phyloP scores from a whole-genome alignment of 2,329 filamentous ascomycete genomes.

The Pseudogymnoascus sp. region DNA sequence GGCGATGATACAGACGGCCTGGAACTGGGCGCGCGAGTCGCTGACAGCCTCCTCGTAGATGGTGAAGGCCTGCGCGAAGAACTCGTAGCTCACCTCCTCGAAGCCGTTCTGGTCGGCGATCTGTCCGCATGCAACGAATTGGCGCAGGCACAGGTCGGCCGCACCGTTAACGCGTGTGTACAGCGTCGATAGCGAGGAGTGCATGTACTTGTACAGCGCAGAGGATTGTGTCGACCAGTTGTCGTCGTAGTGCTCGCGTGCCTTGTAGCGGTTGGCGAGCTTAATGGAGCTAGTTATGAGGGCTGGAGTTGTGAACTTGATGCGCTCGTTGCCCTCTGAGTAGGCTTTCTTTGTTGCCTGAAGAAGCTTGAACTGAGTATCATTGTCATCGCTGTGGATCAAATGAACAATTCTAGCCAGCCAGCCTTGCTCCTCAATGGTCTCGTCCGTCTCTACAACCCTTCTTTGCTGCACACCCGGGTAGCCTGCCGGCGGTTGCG shows the following conservation, averaged over 20 bases:
- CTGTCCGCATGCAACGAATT: conserved; percentile 89
- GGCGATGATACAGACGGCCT: conserved; percentile 91
- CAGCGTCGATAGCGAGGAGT: conserved; percentile 75
- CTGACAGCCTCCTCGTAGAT: conserved; percentile 96
- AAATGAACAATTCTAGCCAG: conserved; percentile 87
- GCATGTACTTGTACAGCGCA: conserved; percentile 90
- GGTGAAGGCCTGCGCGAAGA: conserved; percentile 95
- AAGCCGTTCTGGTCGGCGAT: conserved; percentile 85
- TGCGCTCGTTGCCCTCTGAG: conserved; percentile 84
- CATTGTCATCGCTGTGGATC: conserved; percentile 74
- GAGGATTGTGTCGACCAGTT: conserved; percentile 68
- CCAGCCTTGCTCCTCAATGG: conserved; percentile 96
- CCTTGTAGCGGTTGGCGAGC: conserved; percentile 79
- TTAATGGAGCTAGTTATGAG: conserved; percentile 86
- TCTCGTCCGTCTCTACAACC: conserved; percentile 85
- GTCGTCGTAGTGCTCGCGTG: conserved; percentile 77
- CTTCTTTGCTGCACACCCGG: conserved; percentile 72
- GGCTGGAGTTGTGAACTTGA: conserved; percentile 90
- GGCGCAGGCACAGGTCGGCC: conserved; percentile 77
- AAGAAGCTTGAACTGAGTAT: conserved; percentile 88
- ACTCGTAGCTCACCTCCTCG: conserved; percentile 95
- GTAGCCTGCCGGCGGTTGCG: conserved; percentile 75
- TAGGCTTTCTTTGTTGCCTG: conserved; percentile 84
- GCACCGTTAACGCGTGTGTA: conserved; percentile 79
- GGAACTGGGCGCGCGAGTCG: conserved; percentile 94